Evolutionary conservation across 306 rosid genomes (phyloP), one percentile per base, ranked within the genome.

Genomic region (Senna tora): DNA sequence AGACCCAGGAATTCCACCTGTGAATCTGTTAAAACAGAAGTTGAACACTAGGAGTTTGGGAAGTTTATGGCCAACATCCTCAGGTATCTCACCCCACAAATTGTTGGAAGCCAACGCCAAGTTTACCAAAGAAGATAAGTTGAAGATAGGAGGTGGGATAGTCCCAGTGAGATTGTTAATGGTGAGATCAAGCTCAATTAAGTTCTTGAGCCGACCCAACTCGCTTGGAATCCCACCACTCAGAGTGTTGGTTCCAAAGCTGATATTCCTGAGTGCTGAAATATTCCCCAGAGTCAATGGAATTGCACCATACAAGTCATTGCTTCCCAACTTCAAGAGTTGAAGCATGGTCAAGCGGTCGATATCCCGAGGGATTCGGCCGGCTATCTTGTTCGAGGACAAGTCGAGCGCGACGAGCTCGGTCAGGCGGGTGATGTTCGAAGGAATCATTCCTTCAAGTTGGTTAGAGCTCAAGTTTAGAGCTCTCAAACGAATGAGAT

Each of bases 31-130:
- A 21, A 54, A 47, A 68, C 98, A 89, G 20, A 83, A 65, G 45
- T 78, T 71, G 84, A 87, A 86, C 43, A 61, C 52, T 14, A 86
- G 7, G n/a, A 92, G 83, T 19, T 87, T 86, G 32, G 96, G 94
- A 69, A 87, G 84, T 50, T 14, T 83, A 15, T 69, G 52, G 4
- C 88, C 96, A 69, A 92, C 62, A 62, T 88, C 77, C 2, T 66
- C 50, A 9, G 90, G 94, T 73, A 92, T 70, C 46, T 85, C 89
- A 76, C 98, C 98, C 92, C 86, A 67, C 0, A 89, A 77, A 10
- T 90, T 59, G 69, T 92, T 92, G 33, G 87, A 36, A 73, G 90
- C 92, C 1, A 88, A 43, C 6, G 87, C 84, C 9, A 92, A 77
- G 59, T 32, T 54, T 45, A 83, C 81, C 0, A 89, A 74, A 21